These are phyloP conservation scores for Psidium friedrichsthalianum DNA, from an alignment of 345 rosid genomes.

Conservation along the genomic window DNA sequence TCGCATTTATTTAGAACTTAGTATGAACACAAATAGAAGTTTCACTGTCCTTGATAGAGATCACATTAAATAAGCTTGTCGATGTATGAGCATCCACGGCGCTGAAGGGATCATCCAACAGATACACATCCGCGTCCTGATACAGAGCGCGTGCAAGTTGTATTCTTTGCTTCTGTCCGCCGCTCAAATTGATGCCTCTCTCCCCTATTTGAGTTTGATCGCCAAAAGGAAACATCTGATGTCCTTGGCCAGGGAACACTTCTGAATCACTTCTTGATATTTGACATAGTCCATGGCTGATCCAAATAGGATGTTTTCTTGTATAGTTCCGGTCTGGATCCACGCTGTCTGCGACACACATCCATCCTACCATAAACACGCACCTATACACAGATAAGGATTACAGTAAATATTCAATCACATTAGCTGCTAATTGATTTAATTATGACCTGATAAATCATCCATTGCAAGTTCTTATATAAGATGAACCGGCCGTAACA, in stretches of 20 bases:
- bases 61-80: conserved; percentile 27
- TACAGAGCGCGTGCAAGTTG: conserved; percentile 49
- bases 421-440: not conserved
- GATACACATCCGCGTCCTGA: conserved; percentile 44
- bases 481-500: not conserved
- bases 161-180: conserved; percentile 47
- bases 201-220: conserved; percentile 48
- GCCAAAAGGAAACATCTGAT: conserved; percentile 27
- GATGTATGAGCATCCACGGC: conserved; percentile 60
- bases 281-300: conserved; percentile 19
- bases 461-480: not conserved
- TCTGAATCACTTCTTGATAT: conserved; percentile 23
- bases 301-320: conserved; percentile 45
- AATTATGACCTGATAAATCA: not conserved
- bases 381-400: conserved; percentile 12
- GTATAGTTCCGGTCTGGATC: conserved; percentile 40
- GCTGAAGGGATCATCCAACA: conserved; percentile 54
- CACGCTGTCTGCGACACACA: conserved; percentile 47
- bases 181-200: conserved; percentile 44
- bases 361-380: conserved; percentile 22
- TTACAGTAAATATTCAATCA: not conserved
- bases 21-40: not conserved
- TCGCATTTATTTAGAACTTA: not conserved
- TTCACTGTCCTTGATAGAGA: not conserved
- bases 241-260: conserved; percentile 33